Evolutionary conservation across 257 asterid species (phyloP).

Genomic region (Schizonepeta tenuifolia): DNA sequence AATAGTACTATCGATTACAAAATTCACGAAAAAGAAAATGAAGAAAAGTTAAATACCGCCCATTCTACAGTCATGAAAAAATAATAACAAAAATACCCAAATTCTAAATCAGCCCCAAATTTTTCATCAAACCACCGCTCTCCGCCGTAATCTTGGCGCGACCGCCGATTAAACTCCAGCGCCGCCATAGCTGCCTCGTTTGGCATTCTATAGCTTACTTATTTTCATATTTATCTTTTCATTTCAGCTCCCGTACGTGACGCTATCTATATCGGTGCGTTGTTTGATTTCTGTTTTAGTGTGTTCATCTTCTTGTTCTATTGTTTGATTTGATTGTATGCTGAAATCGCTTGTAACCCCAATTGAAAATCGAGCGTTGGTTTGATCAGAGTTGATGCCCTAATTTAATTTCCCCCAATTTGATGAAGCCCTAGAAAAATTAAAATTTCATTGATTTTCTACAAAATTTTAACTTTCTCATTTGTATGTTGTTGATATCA

Average conservation of each 20-base stretch:
- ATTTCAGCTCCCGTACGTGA: constrained; percentile 10
- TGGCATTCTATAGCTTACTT: not conserved
- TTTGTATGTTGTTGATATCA: constrained; percentile 9
- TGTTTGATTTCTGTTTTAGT: constrained; percentile 23
- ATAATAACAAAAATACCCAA: constrained; percentile 32
- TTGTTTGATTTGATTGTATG: constrained; percentile 27
- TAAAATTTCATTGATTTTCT: not conserved
- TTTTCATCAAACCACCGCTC: constrained; percentile 32
- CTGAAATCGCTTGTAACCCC: constrained; percentile 6
- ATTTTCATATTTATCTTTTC: constrained; percentile 15
- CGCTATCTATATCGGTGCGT: constrained; percentile 27
- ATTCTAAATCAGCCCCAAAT: constrained; percentile 34
- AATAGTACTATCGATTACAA: constrained; percentile 16
- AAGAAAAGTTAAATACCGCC: constrained; percentile 35
- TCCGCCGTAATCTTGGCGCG: constrained; percentile 38
- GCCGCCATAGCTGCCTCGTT: constrained; percentile 16
- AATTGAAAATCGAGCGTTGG: constrained; percentile 29
- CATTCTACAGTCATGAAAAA: constrained; percentile 32
- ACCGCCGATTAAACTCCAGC: constrained; percentile 37
- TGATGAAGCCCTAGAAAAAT: constrained; percentile 43
- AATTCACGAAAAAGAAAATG: not conserved
- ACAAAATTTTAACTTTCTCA: constrained; percentile 21
- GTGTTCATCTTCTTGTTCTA: not conserved
- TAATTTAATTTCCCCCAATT: constrained; percentile 43
- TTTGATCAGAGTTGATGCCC: constrained; percentile 31